phyloP scores from a whole-genome alignment of 495 filamentous ascomycete species.

The Aspergillus coremiiformis region DNA sequence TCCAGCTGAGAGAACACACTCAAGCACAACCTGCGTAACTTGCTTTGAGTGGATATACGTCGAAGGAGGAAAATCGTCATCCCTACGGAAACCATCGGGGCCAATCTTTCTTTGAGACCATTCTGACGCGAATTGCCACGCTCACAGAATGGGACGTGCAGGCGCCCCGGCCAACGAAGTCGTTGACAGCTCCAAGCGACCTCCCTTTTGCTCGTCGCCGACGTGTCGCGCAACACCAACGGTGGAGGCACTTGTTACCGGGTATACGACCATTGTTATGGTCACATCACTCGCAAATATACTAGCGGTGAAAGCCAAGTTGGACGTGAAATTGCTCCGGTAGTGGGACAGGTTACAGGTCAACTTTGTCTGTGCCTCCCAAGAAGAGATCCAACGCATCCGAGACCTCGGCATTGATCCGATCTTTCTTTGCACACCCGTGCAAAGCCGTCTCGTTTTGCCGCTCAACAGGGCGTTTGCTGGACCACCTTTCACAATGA shows the following conservation, averaged over 20 bases:
- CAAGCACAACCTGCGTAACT: too few species aligned
- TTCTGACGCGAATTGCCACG: too few species aligned
- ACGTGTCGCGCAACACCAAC: neutral
- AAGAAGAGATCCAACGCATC: conserved; percentile 20
- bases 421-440: conserved; percentile 31
- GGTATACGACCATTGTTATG: neutral
- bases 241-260: neutral
- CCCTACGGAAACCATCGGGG: too few species aligned
- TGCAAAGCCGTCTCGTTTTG: conserved; percentile 23
- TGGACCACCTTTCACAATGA: conserved; percentile 30
- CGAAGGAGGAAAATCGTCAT: too few species aligned
- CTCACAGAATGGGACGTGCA: too few species aligned
- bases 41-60: too few species aligned
- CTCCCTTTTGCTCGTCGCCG: neutral
- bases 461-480: conserved; percentile 13
- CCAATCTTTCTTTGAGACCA: too few species aligned
- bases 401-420: conserved; percentile 23
- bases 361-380: conserved; percentile 31
- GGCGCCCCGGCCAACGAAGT: too few species aligned
- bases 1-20: too few species aligned
- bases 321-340: conserved; percentile 21
- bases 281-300: too few species aligned
- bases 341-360: conserved; percentile 19
- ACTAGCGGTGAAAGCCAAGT: conserved; percentile 37
- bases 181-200: neutral